Conservation (phyloP, 208 protist species). For the Acanthamoeba lenticulata region DNA sequence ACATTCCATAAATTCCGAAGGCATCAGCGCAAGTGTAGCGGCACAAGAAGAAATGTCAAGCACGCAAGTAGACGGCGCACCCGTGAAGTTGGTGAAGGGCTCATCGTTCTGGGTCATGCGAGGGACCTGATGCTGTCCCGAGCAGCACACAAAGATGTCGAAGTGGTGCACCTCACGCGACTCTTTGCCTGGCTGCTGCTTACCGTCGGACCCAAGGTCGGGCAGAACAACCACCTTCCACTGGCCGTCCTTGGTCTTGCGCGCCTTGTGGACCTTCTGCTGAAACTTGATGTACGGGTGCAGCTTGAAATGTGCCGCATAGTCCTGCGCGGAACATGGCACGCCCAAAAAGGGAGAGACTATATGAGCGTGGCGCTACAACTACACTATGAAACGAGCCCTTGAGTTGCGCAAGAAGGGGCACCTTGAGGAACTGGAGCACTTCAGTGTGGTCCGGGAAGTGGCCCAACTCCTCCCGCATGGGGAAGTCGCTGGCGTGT, state of each 20-base stretch:
- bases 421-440: constrained; percentile 28
- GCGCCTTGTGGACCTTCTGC: neutral
- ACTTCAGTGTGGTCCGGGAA: constrained; percentile 63
- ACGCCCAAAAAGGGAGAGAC: neutral
- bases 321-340: neutral
- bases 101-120: neutral
- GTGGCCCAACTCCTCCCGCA: constrained; percentile 42
- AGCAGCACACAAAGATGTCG: constrained; percentile 48
- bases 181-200: neutral
- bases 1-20: neutral
- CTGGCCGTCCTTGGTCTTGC: constrained; percentile 38
- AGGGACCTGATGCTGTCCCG: constrained; percentile 58
- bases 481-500: constrained; percentile 63
- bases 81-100: constrained; percentile 35
- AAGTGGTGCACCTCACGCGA: constrained; percentile 17
- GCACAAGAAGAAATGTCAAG: neutral
- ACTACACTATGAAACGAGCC: too few relatives aligned
- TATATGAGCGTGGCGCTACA: neutral
- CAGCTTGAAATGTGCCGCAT: constrained; percentile 45
- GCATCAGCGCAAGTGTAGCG: too few relatives aligned
- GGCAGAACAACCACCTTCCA: constrained; percentile 36
- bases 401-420: too few relatives aligned
- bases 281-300: constrained; percentile 56
- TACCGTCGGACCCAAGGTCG: neutral
- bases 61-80: neutral